Base-by-base conservation (phyloP, 1,284 basidiomycete genomes). In the Tilletiopsis washingtonensis region DNA sequence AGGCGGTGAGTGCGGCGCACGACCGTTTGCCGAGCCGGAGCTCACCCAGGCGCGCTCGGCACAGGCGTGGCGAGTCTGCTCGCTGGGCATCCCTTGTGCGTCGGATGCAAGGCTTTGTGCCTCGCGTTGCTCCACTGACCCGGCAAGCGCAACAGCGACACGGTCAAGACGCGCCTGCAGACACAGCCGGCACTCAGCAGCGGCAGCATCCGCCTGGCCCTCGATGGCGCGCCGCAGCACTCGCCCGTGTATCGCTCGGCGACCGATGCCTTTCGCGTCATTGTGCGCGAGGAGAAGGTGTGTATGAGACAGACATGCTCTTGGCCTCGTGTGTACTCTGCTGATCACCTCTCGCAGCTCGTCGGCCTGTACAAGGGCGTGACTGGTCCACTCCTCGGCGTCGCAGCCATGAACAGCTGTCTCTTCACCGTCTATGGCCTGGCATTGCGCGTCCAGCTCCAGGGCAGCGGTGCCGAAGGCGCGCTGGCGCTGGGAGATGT, bases 321-420 rank as follows among this genome's bases (percentile, higher is more conserved):
- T n/a, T n/a, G n/a, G n/a, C n/a, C n/a, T n/a, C n/a, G n/a, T n/a
- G n/a, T n/a, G n/a, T n/a, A n/a, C n/a, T n/a, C n/a, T n/a, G n/a
- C n/a, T n/a, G n/a, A n/a, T n/a, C n/a, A n/a, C n/a, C n/a, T n/a
- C n/a, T 12, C 17, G 2, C 32, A 34, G 32, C 23, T 68, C 15
- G 38, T 44, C 19, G 65, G 64, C n/a, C 59, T 70, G 21, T 70
- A 61, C 61, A 67, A 67, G 48, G 67, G 67, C 32, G 54, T 65
- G 20, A 34, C 32, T 34, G 32, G 32, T 2, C 32, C 32, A 34
- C 51, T 43, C 17, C 38, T 69, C n/a, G 67, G 67, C 27, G 67
- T 70, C 2, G 66, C 66, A n/a, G 43, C 61, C 43, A 70, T 70
- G 67, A 70, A 70, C 49, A 64, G 66, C 1, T 65, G 62, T 45